A percentile compares a stretch with the other conserved stretches of the same genome.
phyloP scores from a whole-genome alignment of 2,329 filamentous ascomycete species.

The Paracoccidioides lutzii region DNA sequence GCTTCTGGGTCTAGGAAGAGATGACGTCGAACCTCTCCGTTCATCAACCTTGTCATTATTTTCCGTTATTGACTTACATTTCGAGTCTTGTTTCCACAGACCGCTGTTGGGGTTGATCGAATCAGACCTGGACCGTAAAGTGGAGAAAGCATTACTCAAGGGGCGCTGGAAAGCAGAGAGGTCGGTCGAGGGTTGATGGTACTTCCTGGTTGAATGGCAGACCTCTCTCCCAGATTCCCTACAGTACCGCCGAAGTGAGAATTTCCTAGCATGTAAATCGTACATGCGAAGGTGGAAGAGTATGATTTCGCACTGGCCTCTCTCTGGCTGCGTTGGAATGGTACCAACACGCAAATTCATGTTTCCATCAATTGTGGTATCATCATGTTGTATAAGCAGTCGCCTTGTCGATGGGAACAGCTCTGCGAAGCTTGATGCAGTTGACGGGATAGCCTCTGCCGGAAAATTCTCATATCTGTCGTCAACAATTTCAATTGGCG shows the following conservation, averaged over 20 bases:
- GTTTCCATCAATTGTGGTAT: slow-evolving; percentile 80
- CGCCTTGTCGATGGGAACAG: slow-evolving; percentile 78
- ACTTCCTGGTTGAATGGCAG: slow-evolving; percentile 67
- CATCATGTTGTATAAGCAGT: slow-evolving; percentile 76
- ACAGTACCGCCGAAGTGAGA: slow-evolving; percentile 83
- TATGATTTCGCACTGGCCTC: slow-evolving; percentile 50
- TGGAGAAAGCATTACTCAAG: slow-evolving; percentile 46
- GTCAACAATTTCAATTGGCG: slow-evolving; percentile 38
- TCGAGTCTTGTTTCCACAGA: slow-evolving; percentile 46
- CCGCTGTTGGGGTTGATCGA: slow-evolving; percentile 31
- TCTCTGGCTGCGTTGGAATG: slow-evolving; percentile 43
- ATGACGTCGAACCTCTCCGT: slow-evolving; percentile 7
- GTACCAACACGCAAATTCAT: slow-evolving; percentile 92
- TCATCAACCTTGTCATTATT: slow-evolving; percentile 24
- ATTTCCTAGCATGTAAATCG: slow-evolving; percentile 72
- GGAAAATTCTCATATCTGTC: slow-evolving; percentile 47
- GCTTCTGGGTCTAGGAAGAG: background rate
- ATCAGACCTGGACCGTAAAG: slow-evolving; percentile 44
- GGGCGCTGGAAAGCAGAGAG: slow-evolving; percentile 45
- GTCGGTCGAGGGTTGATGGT: slow-evolving; percentile 42
- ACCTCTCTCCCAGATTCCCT: slow-evolving; percentile 87
- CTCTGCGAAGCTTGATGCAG: slow-evolving; percentile 65
- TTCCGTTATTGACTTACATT: slow-evolving; percentile 39
- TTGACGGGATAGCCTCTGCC: slow-evolving; percentile 59
- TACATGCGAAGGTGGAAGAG: slow-evolving; percentile 95